Evolutionary conservation across 2,329 filamentous ascomycete species (phyloP), one percentile per base, ranked within the genome.

Genomic region (Rhexocercosporidium sp.): DNA sequence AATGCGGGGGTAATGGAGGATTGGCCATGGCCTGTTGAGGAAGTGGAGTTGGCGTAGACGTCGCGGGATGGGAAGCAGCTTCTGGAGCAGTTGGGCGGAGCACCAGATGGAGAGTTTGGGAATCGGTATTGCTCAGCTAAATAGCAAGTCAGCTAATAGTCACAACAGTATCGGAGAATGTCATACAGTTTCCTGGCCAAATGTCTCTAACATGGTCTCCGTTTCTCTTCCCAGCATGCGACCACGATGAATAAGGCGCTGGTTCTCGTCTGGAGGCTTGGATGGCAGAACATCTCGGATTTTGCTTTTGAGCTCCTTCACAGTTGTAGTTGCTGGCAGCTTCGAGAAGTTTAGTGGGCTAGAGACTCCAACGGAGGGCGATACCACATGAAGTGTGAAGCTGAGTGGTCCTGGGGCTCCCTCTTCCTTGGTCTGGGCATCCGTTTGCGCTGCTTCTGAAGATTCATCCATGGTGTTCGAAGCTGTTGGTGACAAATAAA

Each of bases 191-290:
- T 87, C 83, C 65, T 82, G 79, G 3, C 87, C 86, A 73, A 90
- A 86, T 3, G 90, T 77, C 44, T 87, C 83, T 27, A 82, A 74
- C 78, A 90, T 79, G 18, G 83, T 88, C 66, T 88, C 85, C 12
- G 79, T 78, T 44, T 89, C 86, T 59, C 82, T 82, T 34, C 80
- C 76, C 57, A 90, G 78, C 56, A 88, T 81, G 41, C 86, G 84
- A 0, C 88, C 88, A 49, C 85, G 81, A 72, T 90, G 84, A 44
- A 90, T 90, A 66, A 90, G 78, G 49, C 88, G 82, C 75, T 90
- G 86, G 39, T 84, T 81, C 39, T 86, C 82, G 67, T 87, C 82
- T 18, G 81, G 72, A 3, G 87, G 86, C 61, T 81, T 83, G 53
- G 83, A 76, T 27, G 81, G 78, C 49, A 89, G 75, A 3, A 77